A percentile compares a stretch with the other conserved stretches of the same genome.
Evolutionary conservation across 1,284 basidiomycete genomes (phyloP).

Genomic region (Inonotus hispidus): DNA sequence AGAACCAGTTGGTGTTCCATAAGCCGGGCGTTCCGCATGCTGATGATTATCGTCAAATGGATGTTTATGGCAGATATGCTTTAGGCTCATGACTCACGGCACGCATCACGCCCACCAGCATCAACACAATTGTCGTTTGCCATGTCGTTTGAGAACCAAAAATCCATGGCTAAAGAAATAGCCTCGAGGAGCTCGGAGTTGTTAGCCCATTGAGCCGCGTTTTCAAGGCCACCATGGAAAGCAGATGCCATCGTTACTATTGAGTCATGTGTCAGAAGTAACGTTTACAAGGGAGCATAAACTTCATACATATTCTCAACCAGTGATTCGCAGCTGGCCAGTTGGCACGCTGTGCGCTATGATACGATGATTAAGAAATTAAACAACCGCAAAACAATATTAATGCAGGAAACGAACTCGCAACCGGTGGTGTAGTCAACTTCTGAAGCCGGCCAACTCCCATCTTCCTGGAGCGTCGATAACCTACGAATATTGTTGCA

Average conservation of each 20-base stretch:
- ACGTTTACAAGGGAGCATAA: background rate
- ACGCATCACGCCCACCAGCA: slow-evolving; percentile 41
- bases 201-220: slow-evolving; percentile 36
- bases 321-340: slow-evolving; percentile 65
- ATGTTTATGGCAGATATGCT: background rate
- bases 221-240: slow-evolving; percentile 46
- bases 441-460: slow-evolving; percentile 49
- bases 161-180: slow-evolving; percentile 50
- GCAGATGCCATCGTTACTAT: slow-evolving; percentile 48
- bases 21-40: slow-evolving; percentile 49
- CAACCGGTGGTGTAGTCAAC: slow-evolving; percentile 58
- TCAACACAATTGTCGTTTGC: slow-evolving; percentile 47
- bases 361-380: background rate
- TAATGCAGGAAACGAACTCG: background rate
- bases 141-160: slow-evolving; percentile 61
- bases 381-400: no score
- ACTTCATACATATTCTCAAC: slow-evolving; percentile 46
- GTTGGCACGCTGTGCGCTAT: slow-evolving; percentile 48
- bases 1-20: slow-evolving; percentile 71
- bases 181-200: slow-evolving; percentile 34
- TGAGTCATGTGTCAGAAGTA: background rate
- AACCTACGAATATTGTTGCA: slow-evolving; percentile 34
- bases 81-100: slow-evolving; percentile 26
- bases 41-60: background rate
- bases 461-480: slow-evolving; percentile 38